Base-by-base conservation (phyloP, 1,284 basidiomycete species). In the Somion occarium region DNA sequence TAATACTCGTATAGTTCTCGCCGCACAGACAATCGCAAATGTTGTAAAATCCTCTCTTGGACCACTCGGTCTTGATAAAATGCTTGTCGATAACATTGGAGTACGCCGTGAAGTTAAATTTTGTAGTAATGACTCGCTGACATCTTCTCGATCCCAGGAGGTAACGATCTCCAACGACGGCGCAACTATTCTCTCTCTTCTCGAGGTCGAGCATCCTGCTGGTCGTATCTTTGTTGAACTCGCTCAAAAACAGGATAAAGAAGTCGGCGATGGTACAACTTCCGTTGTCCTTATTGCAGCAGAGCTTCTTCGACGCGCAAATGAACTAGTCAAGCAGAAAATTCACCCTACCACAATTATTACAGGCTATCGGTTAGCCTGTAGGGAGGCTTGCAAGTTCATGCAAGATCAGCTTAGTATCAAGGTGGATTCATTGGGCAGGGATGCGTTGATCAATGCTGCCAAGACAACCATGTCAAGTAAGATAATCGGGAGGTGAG, bases 121-220 rank as follows among this genome's bases (percentile, higher is more conserved):
- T 49, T 41, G 7, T 7, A 39, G 42, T 38, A 22, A 43, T 18
- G 26, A 12, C 38, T 26, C 42, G 9, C 23, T 18, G 19, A 41
- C 18, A 41, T 37, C 48, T 49, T 30, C 46, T 15, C 42, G 19
- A 4, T 30, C 51, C 9, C 46, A 93, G 90, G 97, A 99, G 79
- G 95, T 99, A 42, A 99, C 96, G 38, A 99, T 99, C 69, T 98
- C 96, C 52, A 99, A 99, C 72, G 97, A 99, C 73, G 97, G 97
- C 47, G 97, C 97, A 22, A 99, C 97, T 26, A 99, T 99, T 61
- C 83, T 99, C 41, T 88, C 91, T 30, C 79, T 99, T 20, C 76
- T 98, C 43, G 86, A 93, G 41, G 94, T 98, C 44, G 87, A 95
- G 60, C 93, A 98, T 66, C 94, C 96, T 41, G 93, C 96, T 4